phyloP scores from a whole-genome alignment of 371 early-diverging fungal genomes.

The Neoconidiobolus thromboides region DNA sequence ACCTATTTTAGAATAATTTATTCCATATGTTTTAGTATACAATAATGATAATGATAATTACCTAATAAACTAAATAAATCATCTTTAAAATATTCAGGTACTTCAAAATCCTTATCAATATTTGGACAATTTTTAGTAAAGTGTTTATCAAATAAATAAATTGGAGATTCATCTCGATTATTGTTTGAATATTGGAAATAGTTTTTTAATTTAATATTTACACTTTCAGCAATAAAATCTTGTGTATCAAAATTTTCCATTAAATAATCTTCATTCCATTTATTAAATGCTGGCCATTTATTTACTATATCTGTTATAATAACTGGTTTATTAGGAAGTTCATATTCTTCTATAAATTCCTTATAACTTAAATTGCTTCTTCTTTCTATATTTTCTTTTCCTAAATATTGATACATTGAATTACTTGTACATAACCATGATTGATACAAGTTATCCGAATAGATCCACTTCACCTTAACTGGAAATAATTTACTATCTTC shows the following conservation, averaged over 20 bases:
- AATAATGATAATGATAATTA: not conserved
- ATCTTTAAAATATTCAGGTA: slow-evolving; percentile 33
- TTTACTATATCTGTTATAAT: slow-evolving; percentile 32
- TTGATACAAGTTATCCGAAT: slow-evolving; percentile 33
- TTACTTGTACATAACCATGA: slow-evolving; percentile 26
- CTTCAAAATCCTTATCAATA: slow-evolving; percentile 25
- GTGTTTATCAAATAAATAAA: slow-evolving; percentile 48
- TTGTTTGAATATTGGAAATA: slow-evolving; percentile 25
- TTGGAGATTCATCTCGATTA: slow-evolving; percentile 27
- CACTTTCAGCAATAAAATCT: slow-evolving; percentile 34
- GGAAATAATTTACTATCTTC: slow-evolving; percentile 7
- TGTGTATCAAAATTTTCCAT: slow-evolving; percentile 17
- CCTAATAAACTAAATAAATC: slow-evolving; percentile 33
- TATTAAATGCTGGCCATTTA: slow-evolving; percentile 31
- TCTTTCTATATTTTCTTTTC: slow-evolving; percentile 27
- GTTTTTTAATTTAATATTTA: slow-evolving; percentile 24
- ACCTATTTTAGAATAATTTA: too few relatives aligned
- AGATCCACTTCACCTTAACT: slow-evolving; percentile 16
- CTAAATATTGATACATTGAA: slow-evolving; percentile 21
- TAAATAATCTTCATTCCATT: slow-evolving; percentile 24
- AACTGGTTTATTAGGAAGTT: slow-evolving; percentile 29
- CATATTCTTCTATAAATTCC: slow-evolving; percentile 25
- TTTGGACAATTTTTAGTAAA: slow-evolving; percentile 22
- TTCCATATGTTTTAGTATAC: too few relatives aligned
- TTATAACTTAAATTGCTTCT: slow-evolving; percentile 17